Conservation (phyloP, 78 protist genomes). For the Dictyostelium firmibasis region DNA sequence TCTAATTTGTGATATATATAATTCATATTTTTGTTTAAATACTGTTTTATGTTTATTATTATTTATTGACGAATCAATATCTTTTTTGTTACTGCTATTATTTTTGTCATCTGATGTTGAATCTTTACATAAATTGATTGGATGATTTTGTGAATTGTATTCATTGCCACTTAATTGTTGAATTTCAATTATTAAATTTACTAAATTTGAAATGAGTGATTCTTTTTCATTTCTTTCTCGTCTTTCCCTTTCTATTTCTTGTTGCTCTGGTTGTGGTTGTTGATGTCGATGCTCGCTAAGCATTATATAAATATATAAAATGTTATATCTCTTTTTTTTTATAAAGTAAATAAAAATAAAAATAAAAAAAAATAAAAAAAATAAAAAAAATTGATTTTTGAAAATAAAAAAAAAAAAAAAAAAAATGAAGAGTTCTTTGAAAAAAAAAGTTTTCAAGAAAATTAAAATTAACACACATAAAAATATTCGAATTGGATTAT, state of each 20-base stretch:
- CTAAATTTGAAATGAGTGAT: neutral
- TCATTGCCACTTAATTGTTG: neutral
- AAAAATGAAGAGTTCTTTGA: neutral
- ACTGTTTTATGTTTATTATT: neutral
- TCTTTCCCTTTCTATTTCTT: neutral
- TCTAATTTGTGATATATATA: slow-evolving; percentile 17
- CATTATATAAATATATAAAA: neutral
- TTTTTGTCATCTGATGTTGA: neutral
- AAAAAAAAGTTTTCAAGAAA: neutral
- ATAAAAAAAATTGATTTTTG: neutral
- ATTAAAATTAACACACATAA: too few relatives aligned
- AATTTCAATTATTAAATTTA: neutral
- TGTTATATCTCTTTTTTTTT: neutral
- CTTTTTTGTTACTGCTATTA: neutral
- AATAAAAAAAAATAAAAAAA: neutral
- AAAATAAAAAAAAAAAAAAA: too few relatives aligned
- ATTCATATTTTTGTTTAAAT: slow-evolving; percentile 1
- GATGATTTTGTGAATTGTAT: slow-evolving; percentile 14
- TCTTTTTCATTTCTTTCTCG: neutral
- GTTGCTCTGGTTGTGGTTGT: neutral
- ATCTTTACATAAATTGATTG: neutral
- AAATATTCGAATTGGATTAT: too few relatives aligned
- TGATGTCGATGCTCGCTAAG: neutral
- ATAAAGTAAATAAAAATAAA: neutral
- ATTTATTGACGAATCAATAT: neutral